Evolutionary conservation across 768 basidiomycete genomes (phyloP).

Genomic region (Kwoniella dendrophila): DNA sequence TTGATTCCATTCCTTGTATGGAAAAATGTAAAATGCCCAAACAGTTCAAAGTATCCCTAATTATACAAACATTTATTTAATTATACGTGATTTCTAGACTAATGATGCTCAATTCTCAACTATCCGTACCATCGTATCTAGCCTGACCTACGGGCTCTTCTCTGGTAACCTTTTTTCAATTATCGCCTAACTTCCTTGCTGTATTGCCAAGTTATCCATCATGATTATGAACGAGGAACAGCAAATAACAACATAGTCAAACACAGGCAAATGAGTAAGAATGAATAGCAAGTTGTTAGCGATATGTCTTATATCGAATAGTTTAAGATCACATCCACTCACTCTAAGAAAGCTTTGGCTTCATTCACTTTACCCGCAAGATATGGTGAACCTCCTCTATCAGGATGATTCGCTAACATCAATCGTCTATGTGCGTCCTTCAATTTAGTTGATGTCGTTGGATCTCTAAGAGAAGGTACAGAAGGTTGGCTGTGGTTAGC

Average conservation of each 20-base stretch:
- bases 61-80: slow-evolving; percentile 21
- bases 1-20: not conserved
- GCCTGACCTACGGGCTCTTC: not conserved
- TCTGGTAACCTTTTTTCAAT: not conserved
- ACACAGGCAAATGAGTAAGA: not conserved
- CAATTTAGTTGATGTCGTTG: slow-evolving; percentile 70
- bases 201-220: not conserved
- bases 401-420: slow-evolving; percentile 98
- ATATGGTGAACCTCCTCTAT: slow-evolving; percentile 97
- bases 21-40: slow-evolving; percentile 6
- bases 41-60: not conserved
- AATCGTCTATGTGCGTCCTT: slow-evolving; percentile 96
- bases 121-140: not conserved
- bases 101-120: not conserved
- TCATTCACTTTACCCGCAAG: slow-evolving; percentile 98
- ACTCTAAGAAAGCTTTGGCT: slow-evolving; percentile 86
- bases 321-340: slow-evolving; percentile 18
- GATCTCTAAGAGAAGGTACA: slow-evolving; percentile 65
- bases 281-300: not conserved
- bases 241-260: not conserved
- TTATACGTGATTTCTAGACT: not conserved
- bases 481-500: not conserved
- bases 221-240: not conserved
- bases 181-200: slow-evolving; percentile 29
- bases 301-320: not conserved